A percentile compares a stretch with the other conserved stretches of the same genome.
Conservation (phyloP, 139 green algal genomes). For the Haematococcus lacustris region DNA sequence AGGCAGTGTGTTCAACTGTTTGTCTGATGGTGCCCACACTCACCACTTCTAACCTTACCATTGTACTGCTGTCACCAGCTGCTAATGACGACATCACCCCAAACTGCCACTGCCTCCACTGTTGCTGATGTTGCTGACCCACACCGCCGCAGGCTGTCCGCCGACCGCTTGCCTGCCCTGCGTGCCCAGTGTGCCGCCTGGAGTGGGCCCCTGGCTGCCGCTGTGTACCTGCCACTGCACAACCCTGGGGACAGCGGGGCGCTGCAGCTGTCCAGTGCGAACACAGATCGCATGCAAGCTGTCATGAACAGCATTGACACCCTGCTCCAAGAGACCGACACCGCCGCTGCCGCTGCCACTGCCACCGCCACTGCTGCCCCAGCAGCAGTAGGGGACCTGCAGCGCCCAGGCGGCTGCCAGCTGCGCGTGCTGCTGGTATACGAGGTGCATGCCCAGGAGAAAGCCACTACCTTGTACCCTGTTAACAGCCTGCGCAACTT, state of each 20-base stretch:
- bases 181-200: conserved; percentile 25
- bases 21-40: no score
- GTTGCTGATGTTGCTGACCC: no score
- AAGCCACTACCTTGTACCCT: conserved; percentile 11
- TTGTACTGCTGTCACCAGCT: no score
- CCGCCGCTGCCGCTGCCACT: background rate
- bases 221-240: conserved; percentile 18
- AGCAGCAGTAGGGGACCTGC: background rate
- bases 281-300: background rate
- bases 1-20: no score
- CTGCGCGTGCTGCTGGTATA: conserved; percentile 17
- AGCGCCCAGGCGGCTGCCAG: conserved; percentile 6
- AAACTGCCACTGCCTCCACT: no score
- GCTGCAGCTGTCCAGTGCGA: background rate
- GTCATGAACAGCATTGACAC: background rate
- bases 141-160: no score
- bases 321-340: background rate
- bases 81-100: no score
- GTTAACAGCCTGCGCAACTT: conserved; percentile 30
- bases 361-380: background rate
- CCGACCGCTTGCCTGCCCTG: conserved; percentile 19
- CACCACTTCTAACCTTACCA: no score
- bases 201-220: conserved; percentile 24
- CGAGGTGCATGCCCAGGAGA: conserved; percentile 11
- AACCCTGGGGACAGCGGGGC: background rate